Evolutionary conservation across 2,329 filamentous ascomycete genomes (phyloP), one percentile per base, ranked within the genome.

Genomic region (Berkeleyomyces rouxiae): DNA sequence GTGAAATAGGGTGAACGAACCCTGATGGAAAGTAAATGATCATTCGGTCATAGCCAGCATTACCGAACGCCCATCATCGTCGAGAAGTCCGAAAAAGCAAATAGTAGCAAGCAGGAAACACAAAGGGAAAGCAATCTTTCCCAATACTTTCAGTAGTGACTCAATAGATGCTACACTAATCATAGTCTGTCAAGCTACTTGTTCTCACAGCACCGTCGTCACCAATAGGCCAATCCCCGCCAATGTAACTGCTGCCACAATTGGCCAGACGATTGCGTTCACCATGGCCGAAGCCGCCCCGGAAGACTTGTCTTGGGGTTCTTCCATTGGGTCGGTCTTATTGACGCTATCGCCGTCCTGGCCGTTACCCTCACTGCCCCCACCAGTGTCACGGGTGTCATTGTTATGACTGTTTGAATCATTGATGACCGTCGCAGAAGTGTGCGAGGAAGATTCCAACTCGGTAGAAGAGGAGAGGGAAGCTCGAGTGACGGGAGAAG

Each of bases 211-310:
- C 47, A 61, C 10, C 11, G 60, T 39, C 10, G 31, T 59, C 13
- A 64, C 46, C 10, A 64, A 7, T 7, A 64, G 51, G 23, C 58
- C 59, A 7, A 57, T 61, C 42, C 43, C 43, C 36, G 43, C 58
- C 9, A 64, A 2, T 23, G 55, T 42, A 13, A 53, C 62, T 31
- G 36, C 33, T 13, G 58, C 58, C 13, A 64, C 59, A n/a, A 64
- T 61, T 13, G 58, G 62, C 62, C 58, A 61, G 31, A 64, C 62
- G 58, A 64, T 64, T 3, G 62, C 62, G n/a, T 64, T 64, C 11
- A 61, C 58, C 31, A 59, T 36, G 36, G 47, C 9, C n/a, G 42
- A 44, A 47, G 58, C 58, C 5, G 58, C 33, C n/a, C 58, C 33
- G 7, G 58, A 59, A 36, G 42, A 46, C 44, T 46, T 42, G 10